Evolutionary conservation across 495 filamentous ascomycete species (phyloP).

Genomic region (Penicillium paradoxum): DNA sequence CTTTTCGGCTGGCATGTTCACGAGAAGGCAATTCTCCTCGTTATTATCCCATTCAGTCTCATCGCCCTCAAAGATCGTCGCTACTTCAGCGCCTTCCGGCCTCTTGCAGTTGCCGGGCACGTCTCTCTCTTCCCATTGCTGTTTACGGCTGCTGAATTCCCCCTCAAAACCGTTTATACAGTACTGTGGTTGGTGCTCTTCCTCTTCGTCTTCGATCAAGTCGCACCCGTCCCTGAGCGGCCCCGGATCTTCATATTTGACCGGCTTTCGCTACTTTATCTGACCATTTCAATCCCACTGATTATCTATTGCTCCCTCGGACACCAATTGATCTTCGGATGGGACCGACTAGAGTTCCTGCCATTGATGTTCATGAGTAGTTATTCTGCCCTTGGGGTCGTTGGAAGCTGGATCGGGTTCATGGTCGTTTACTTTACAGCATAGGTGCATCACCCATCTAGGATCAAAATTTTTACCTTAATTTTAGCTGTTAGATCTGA

Average conservation of each 20-base stretch:
- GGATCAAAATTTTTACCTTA: slow-evolving; percentile 1
- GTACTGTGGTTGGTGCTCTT: slow-evolving; percentile 87
- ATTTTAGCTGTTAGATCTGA: too few species aligned
- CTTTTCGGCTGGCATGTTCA: slow-evolving; percentile 99
- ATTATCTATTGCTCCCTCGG: slow-evolving; percentile 83
- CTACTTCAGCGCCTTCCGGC: slow-evolving; percentile 86
- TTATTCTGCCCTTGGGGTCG: slow-evolving; percentile 90
- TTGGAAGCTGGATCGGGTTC: slow-evolving; percentile 95
- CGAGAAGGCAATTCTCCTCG: slow-evolving; percentile 91
- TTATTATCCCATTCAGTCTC: slow-evolving; percentile 93
- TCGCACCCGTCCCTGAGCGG: slow-evolving; percentile 73
- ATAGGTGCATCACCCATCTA: slow-evolving; percentile 23
- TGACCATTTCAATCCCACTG: slow-evolving; percentile 79
- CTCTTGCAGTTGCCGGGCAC: slow-evolving; percentile 86
- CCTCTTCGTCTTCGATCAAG: slow-evolving; percentile 75
- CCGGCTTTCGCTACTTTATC: slow-evolving; percentile 82
- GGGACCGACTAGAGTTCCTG: slow-evolving; percentile 75
- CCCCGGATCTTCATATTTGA: slow-evolving; percentile 82
- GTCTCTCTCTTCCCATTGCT: slow-evolving; percentile 93
- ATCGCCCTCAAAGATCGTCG: slow-evolving; percentile 89
- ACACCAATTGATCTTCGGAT: slow-evolving; percentile 76
- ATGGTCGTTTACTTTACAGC: slow-evolving; percentile 87
- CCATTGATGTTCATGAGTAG: slow-evolving; percentile 96
- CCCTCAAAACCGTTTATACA: slow-evolving; percentile 89
- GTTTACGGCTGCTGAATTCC: slow-evolving; percentile 83